Conservation (phyloP, 2,329 filamentous ascomycete genomes). For the Pestalotiopsis sp. region DNA sequence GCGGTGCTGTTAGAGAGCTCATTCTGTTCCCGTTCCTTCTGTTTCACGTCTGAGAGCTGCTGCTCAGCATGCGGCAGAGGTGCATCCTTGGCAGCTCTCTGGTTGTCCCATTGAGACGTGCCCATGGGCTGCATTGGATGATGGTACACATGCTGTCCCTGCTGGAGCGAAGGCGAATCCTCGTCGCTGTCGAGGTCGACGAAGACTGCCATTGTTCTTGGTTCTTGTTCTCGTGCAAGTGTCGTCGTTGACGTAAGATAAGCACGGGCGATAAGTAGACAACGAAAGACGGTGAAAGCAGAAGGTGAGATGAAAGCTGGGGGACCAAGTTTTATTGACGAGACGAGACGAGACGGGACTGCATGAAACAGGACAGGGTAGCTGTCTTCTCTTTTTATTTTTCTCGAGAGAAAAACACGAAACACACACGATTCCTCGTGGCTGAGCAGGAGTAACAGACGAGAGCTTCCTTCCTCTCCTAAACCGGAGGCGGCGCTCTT, state of each 20-base stretch:
- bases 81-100: constrained; percentile 15
- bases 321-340: not conserved
- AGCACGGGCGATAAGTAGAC: not conserved
- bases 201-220: constrained; percentile 30
- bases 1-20: constrained; percentile 8
- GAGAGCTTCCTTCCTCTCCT: constrained; percentile 8
- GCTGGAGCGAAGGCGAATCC: constrained; percentile 22
- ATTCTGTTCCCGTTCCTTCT: not conserved
- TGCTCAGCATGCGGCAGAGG: constrained; percentile 10
- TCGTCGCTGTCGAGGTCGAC: constrained; percentile 33
- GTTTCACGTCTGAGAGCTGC: not conserved
- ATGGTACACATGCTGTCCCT: constrained; percentile 12
- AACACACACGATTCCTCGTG: not conserved
- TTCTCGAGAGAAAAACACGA: not conserved
- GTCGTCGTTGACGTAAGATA: constrained; percentile 10
- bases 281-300: not conserved
- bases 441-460: not conserved
- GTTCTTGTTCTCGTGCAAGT: not conserved
- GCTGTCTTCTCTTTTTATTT: not conserved
- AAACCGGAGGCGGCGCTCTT: constrained; percentile 1
- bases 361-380: not conserved
- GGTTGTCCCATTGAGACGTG: constrained; percentile 26
- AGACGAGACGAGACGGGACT: not conserved
- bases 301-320: not conserved
- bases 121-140: constrained; percentile 7